Evolutionary conservation across 345 rosid species (phyloP).

Genomic region (Salix caprea): DNA sequence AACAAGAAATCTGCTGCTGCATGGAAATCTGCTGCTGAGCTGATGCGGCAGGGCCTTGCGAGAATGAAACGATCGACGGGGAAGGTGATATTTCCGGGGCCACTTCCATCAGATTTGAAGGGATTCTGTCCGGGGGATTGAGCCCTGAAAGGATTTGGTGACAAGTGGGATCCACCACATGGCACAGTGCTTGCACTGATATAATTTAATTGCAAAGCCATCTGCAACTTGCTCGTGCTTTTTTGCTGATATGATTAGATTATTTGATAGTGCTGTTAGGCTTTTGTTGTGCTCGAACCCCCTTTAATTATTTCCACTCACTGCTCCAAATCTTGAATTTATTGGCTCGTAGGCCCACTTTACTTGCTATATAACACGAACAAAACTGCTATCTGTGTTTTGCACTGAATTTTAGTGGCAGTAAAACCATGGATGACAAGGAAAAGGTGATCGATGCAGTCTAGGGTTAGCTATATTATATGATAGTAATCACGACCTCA

Average conservation of each 20-base stretch:
- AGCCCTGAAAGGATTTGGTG: not conserved
- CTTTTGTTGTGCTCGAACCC: not conserved
- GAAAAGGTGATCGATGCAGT: not conserved
- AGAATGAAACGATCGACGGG: not conserved
- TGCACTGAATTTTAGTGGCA: not conserved
- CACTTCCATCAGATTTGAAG: not conserved
- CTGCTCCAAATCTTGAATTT: not conserved
- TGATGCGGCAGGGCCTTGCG: not conserved
- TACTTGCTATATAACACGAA: too few relatives aligned
- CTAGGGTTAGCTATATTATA: not conserved
- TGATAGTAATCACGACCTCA: not conserved
- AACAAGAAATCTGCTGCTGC: too few relatives aligned
- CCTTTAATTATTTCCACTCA: not conserved
- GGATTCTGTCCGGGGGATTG: not conserved
- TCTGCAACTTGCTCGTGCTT: slow-evolving; percentile 2
- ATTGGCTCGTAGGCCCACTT: not conserved
- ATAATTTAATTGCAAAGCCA: not conserved
- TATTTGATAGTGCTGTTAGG: not conserved
- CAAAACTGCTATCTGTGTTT: too few relatives aligned
- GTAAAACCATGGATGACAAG: not conserved
- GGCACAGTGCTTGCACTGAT: too few relatives aligned
- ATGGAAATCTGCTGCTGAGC: not conserved
- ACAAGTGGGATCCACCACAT: not conserved
- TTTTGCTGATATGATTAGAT: not conserved
- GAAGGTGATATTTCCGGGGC: not conserved